These are phyloP conservation scores for Lactuca saligna DNA, from an alignment of 129 eudicot species.

Conservation along the genomic window DNA sequence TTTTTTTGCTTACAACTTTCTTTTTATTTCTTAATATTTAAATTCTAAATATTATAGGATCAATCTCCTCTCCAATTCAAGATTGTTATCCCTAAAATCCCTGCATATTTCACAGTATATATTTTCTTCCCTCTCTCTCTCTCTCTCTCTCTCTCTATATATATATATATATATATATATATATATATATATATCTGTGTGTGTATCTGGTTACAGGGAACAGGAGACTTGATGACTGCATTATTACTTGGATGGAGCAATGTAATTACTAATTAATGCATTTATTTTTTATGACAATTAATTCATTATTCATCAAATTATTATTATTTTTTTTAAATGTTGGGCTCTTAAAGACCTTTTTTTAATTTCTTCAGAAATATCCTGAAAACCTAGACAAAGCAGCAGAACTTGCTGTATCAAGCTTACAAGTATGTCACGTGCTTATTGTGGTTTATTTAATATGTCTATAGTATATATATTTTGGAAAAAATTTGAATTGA, in stretches of 20 bases:
- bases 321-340: not conserved
- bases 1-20: conserved; percentile 5
- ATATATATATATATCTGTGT: too few species aligned
- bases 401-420: conserved; percentile 96
- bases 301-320: not conserved
- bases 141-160: not conserved
- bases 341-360: not conserved
- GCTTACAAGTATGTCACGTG: conserved; percentile 67
- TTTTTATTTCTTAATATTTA: conserved; percentile 8
- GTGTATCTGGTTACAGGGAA: conserved; percentile 60
- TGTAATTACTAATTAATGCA: conserved; percentile 39
- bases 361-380: conserved; percentile 60
- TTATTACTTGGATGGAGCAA: conserved; percentile 99
- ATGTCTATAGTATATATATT: too few species aligned
- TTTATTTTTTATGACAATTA: conserved; percentile 2
- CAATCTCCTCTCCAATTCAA: conserved; percentile 85
- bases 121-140: not conserved
- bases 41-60: conserved; percentile 45
- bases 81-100: conserved; percentile 81
- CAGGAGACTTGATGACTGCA: conserved; percentile 94
- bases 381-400: conserved; percentile 89
- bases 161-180: too few species aligned
- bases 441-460: not conserved
- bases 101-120: conserved; percentile 94
- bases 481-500: not conserved